A percentile compares a stretch with the other conserved stretches of the same genome.
Conservation (phyloP, 345 rosid species). For the Syzygium jambos region DNA sequence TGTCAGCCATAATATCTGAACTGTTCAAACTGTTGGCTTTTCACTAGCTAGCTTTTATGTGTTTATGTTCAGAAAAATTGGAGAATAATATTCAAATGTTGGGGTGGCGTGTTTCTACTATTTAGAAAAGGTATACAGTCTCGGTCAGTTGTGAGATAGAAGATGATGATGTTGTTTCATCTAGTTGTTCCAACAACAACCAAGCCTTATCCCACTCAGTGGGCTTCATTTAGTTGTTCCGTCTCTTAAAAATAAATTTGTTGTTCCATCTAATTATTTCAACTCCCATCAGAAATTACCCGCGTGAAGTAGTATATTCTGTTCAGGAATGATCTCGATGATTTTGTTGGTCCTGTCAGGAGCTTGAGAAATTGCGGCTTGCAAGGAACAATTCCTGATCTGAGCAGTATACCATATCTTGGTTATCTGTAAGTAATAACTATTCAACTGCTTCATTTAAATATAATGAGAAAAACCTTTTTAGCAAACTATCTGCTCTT, state of each 20-base stretch:
- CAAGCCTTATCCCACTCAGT: not conserved
- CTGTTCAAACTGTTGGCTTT: not conserved
- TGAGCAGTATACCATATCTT: slow-evolving; percentile 63
- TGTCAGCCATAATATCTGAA: not conserved
- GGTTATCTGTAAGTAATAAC: slow-evolving; percentile 68
- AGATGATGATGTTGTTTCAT: not conserved
- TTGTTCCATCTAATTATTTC: not conserved
- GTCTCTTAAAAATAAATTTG: not conserved
- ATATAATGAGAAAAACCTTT: not conserved
- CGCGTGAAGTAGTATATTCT: not conserved
- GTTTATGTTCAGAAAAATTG: not conserved
- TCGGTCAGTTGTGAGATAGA: not conserved
- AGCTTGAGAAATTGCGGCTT: slow-evolving; percentile 84
- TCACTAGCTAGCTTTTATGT: not conserved
- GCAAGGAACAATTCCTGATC: slow-evolving; percentile 83
- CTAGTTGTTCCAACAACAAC: not conserved
- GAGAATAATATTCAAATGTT: not conserved
- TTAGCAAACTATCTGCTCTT: not conserved
- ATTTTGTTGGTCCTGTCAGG: slow-evolving; percentile 38
- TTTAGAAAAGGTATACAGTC: not conserved
- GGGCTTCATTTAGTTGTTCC: not conserved
- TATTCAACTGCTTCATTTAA: not conserved
- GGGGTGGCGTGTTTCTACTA: not conserved
- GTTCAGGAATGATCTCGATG: not conserved
- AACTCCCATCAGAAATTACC: not conserved